phyloP scores from a whole-genome alignment of 306 rosid genomes.

The Glycine tomentella region DNA sequence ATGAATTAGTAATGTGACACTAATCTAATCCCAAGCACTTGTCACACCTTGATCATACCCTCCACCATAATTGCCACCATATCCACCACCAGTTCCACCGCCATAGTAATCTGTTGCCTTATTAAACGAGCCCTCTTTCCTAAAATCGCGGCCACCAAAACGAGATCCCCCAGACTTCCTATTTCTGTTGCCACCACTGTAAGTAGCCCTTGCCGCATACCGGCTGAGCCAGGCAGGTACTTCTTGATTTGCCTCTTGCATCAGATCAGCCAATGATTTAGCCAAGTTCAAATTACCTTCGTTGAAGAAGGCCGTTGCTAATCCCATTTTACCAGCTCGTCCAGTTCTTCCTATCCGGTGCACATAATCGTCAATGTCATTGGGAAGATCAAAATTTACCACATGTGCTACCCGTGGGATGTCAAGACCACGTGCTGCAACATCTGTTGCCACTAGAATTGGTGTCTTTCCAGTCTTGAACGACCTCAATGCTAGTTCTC shows the following conservation, averaged over 20 bases:
- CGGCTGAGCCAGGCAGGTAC: slow-evolving; percentile 83
- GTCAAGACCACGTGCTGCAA: slow-evolving; percentile 91
- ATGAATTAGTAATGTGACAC: slow-evolving; percentile 40
- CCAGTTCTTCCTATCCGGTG: slow-evolving; percentile 90
- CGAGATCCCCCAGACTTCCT: slow-evolving; percentile 70
- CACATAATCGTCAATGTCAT: slow-evolving; percentile 86
- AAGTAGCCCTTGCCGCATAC: slow-evolving; percentile 63
- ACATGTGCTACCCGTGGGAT: slow-evolving; percentile 85
- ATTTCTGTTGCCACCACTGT: slow-evolving; percentile 62
- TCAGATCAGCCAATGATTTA: slow-evolving; percentile 74
- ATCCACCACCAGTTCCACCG: too few relatives aligned
- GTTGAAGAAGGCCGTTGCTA: slow-evolving; percentile 85
- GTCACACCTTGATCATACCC: slow-evolving; percentile 63
- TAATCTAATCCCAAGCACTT: slow-evolving; percentile 87
- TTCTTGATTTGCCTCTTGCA: slow-evolving; percentile 89
- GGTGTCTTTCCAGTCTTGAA: slow-evolving; percentile 82
- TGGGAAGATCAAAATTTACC: slow-evolving; percentile 84
- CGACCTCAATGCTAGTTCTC: slow-evolving; percentile 79
- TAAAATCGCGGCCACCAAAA: slow-evolving; percentile 80
- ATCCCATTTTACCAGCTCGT: slow-evolving; percentile 81
- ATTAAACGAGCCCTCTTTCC: slow-evolving; percentile 61
- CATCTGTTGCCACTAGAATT: slow-evolving; percentile 86
- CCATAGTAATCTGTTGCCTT: slow-evolving; percentile 63
- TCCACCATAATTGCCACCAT: slow-evolving; percentile 59
- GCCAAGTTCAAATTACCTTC: slow-evolving; percentile 68